phyloP scores from a whole-genome alignment of 495 filamentous ascomycete species.

The Hypoxylon trugodes region DNA sequence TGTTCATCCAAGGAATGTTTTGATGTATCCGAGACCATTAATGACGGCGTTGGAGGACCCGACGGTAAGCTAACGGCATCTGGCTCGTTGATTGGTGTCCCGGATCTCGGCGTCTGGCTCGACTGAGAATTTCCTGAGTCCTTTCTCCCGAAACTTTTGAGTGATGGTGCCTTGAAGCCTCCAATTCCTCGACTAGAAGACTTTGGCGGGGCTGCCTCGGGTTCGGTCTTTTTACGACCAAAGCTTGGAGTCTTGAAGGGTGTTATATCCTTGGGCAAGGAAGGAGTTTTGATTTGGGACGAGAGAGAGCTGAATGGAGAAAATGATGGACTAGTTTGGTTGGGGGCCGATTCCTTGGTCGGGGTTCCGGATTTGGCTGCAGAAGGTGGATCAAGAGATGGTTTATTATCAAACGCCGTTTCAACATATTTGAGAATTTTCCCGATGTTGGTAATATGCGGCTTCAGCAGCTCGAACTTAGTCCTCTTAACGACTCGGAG shows the following conservation, averaged over 20 bases:
- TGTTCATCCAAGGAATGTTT: slow-evolving; percentile 12
- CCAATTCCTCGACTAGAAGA: slow-evolving; percentile 10
- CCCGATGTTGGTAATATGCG: slow-evolving; percentile 40
- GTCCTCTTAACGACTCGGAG: slow-evolving; percentile 37
- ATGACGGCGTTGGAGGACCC: slow-evolving; percentile 13
- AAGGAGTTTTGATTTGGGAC: slow-evolving; percentile 19
- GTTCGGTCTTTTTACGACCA: slow-evolving; percentile 16
- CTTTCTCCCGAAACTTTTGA: slow-evolving; percentile 22
- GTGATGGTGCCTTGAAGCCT: slow-evolving; percentile 26
- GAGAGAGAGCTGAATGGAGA: slow-evolving; percentile 15
- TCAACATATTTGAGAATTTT: slow-evolving; percentile 47
- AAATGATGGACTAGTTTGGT: neutral
- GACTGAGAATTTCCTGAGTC: slow-evolving; percentile 2
- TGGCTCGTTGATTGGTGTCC: neutral
- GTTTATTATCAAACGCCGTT: slow-evolving; percentile 16
- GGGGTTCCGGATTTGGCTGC: neutral
- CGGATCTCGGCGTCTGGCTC: slow-evolving; percentile 20
- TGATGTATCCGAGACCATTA: neutral
- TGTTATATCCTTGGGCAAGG: slow-evolving; percentile 15
- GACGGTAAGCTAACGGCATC: slow-evolving; percentile 2
- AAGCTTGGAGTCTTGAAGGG: slow-evolving; percentile 28
- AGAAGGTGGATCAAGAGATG: neutral
- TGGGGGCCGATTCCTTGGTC: neutral
- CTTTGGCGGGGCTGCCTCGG: slow-evolving; percentile 3
- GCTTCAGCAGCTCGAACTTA: slow-evolving; percentile 38